Evolutionary conservation across 2,329 filamentous ascomycete species (phyloP).

Genomic region (Trichoderma koningii): DNA sequence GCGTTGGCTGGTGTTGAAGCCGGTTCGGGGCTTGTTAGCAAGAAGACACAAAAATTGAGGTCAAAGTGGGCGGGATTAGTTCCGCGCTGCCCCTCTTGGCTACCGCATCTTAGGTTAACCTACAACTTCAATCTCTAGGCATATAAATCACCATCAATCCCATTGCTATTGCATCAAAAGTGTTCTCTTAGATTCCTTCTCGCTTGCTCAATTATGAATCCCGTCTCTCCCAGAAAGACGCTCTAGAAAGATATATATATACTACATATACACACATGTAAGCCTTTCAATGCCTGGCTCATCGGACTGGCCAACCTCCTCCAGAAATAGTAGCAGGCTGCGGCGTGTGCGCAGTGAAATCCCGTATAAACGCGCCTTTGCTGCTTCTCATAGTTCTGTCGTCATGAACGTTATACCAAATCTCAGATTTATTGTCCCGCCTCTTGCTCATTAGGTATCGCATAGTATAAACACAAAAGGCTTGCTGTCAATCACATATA

Average conservation of each 20-base stretch:
- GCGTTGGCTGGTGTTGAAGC: not conserved
- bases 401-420: conserved; percentile 21
- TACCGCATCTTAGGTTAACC: not conserved
- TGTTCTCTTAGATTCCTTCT: not conserved
- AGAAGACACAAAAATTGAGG: not conserved
- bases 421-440: conserved; percentile 9
- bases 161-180: not conserved
- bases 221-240: no score
- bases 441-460: conserved; percentile 22
- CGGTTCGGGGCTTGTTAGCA: not conserved
- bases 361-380: conserved; percentile 12
- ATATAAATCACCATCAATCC: not conserved
- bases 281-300: not conserved
- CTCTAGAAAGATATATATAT: not conserved
- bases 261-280: not conserved
- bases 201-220: not conserved
- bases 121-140: not conserved
- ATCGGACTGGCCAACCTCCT: not conserved
- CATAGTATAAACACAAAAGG: conserved; percentile 15
- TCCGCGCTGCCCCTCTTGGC: conserved; percentile 20
- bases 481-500: not conserved
- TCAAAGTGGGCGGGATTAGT: conserved; percentile 18
- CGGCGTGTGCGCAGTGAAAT: not conserved
- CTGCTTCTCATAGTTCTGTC: conserved; percentile 24
- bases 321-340: not conserved